phyloP scores from a whole-genome alignment of 768 basidiomycete species.

The Kwoniella newhampshirensis region DNA sequence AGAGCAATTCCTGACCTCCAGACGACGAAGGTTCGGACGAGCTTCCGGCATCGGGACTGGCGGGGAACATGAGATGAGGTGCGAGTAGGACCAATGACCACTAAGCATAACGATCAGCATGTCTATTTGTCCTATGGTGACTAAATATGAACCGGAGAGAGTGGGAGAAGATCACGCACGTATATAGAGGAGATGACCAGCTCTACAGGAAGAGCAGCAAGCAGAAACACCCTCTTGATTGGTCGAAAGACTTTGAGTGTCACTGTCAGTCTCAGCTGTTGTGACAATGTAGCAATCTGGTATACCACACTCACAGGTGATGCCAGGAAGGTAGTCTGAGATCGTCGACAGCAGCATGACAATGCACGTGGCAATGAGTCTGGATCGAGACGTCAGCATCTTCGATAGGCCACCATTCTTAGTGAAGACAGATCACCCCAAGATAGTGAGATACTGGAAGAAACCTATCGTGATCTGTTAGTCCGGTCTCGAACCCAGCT shows the following conservation, averaged over 20 bases:
- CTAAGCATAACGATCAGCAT: slow-evolving; percentile 11
- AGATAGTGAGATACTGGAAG: slow-evolving; percentile 73
- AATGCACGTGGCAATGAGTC: slow-evolving; percentile 55
- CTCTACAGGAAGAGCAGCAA: slow-evolving; percentile 67
- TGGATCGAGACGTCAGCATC: slow-evolving; percentile 21
- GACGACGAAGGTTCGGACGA: slow-evolving; percentile 32
- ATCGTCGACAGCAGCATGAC: slow-evolving; percentile 56
- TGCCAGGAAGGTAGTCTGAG: slow-evolving; percentile 56
- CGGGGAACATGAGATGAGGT: slow-evolving; percentile 63
- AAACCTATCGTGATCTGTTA: slow-evolving; percentile 56
- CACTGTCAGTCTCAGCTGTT: no score
- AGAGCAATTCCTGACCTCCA: slow-evolving; percentile 42
- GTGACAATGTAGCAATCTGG: no score
- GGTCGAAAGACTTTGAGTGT: slow-evolving; percentile 57
- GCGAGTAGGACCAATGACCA: slow-evolving; percentile 64
- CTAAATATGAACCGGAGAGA: slow-evolving; percentile 9
- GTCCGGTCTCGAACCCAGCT: background rate
- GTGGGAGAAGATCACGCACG: slow-evolving; percentile 30
- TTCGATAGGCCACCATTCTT: slow-evolving; percentile 51
- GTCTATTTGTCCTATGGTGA: background rate
- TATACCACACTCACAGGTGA: slow-evolving; percentile 24
- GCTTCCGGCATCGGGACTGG: slow-evolving; percentile 39
- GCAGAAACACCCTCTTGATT: slow-evolving; percentile 62
- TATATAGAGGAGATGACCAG: slow-evolving; percentile 64
- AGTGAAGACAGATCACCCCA: slow-evolving; percentile 61